Evolutionary conservation across 768 basidiomycete species (phyloP).

Genomic region (Boletus pseudo-olivaceus): DNA sequence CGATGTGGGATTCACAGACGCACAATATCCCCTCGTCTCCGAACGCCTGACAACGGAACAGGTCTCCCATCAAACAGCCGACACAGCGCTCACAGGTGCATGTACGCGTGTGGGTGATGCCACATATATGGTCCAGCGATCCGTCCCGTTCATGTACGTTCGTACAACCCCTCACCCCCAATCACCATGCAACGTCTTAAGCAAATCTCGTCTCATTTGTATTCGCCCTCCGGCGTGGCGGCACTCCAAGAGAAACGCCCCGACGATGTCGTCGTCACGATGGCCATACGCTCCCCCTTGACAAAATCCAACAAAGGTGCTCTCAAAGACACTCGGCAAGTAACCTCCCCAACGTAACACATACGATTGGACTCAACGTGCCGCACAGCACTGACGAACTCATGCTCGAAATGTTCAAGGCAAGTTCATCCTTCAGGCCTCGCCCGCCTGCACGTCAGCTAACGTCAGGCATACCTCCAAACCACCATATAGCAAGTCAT

Average conservation of each 20-base stretch:
- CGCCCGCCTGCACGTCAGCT: neutral
- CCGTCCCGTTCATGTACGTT: too few species aligned
- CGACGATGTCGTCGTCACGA: slow-evolving; percentile 79
- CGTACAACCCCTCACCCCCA: neutral
- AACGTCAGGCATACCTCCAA: neutral
- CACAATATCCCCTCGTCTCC: too few species aligned
- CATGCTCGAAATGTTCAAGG: slow-evolving; percentile 79
- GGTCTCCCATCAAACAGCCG: too few species aligned
- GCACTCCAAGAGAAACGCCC: slow-evolving; percentile 55
- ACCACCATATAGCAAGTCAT: slow-evolving; percentile 54
- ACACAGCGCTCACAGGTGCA: too few species aligned
- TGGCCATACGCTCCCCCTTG: slow-evolving; percentile 73
- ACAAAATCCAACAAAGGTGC: slow-evolving; percentile 77
- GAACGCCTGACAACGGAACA: too few species aligned
- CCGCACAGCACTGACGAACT: slow-evolving; percentile 66
- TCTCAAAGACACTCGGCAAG: slow-evolving; percentile 64
- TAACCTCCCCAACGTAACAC: neutral
- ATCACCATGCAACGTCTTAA: slow-evolving; percentile 54
- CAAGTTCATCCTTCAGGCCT: slow-evolving; percentile 17
- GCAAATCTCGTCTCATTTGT: slow-evolving; percentile 61
- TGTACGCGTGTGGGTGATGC: too few species aligned
- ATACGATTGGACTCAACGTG: slow-evolving; percentile 7
- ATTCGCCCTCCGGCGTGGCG: slow-evolving; percentile 42
- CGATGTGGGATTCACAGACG: too few species aligned
- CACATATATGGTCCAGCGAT: neutral